These are phyloP conservation scores for Asterella californica DNA, from an alignment of 225 moss, liverwort and hornwort genomes.

Conservation along the genomic window DNA sequence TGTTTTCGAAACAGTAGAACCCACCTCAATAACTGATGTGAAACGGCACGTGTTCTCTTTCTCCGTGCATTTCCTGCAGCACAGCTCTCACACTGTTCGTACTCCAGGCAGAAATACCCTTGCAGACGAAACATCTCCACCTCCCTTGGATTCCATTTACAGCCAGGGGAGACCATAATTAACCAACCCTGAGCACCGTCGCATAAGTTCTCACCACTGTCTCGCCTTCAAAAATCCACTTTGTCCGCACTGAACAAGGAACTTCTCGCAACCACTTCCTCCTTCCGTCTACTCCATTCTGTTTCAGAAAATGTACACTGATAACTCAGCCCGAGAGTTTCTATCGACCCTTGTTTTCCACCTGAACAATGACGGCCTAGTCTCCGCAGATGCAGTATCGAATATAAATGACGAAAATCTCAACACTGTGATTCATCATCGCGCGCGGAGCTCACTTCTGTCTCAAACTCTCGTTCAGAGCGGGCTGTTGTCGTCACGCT, in stretches of 20 bases:
- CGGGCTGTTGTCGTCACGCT: background rate
- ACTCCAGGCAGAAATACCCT: background rate
- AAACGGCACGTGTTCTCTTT: background rate
- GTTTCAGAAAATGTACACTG: background rate
- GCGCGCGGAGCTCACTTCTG: background rate
- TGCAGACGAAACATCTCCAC: conserved; percentile 3
- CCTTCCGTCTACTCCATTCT: background rate
- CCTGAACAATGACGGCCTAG: background rate
- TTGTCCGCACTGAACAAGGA: background rate
- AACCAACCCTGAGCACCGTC: background rate
- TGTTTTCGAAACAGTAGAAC: background rate
- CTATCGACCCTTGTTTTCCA: background rate
- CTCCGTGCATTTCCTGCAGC: background rate
- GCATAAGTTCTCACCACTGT: background rate
- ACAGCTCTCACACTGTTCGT: conserved; percentile 5
- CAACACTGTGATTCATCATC: background rate
- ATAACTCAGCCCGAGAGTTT: background rate
- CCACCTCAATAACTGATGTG: background rate
- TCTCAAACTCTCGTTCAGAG: background rate
- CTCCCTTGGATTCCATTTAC: conserved; percentile 6
- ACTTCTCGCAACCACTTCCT: background rate
- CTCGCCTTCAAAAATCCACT: background rate
- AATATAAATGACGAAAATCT: background rate
- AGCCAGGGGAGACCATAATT: background rate
- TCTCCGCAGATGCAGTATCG: no score